Percentiles rank a stretch among this genome's conserved stretches.
Evolutionary conservation across 2,329 filamentous ascomycete species (phyloP).

Genomic region (Rachicladosporium sp.): DNA sequence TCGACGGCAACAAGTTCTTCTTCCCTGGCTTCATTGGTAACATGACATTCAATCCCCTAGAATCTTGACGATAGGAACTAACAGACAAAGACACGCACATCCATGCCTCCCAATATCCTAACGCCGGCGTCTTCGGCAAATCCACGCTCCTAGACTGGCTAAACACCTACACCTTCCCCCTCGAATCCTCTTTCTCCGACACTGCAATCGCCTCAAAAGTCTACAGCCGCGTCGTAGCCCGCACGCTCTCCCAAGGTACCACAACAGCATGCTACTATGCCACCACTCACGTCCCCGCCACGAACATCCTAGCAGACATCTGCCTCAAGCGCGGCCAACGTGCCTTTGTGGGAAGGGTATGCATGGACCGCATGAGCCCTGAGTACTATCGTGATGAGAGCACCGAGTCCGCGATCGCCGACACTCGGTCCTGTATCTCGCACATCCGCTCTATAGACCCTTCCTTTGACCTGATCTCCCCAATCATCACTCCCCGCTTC

Average conservation of each 20-base stretch:
- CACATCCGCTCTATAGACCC: conserved; percentile 60
- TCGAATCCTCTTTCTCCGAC: conserved; percentile 64
- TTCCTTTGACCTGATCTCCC: conserved; percentile 49
- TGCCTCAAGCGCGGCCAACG: conserved; percentile 72
- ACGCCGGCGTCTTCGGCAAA: conserved; percentile 85
- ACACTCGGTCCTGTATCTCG: conserved; percentile 29
- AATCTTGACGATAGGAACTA: too few relatives aligned
- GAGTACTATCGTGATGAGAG: conserved; percentile 68
- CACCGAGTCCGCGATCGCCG: conserved; percentile 46
- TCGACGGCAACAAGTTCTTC: conserved; percentile 53
- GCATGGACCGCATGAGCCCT: conserved; percentile 76
- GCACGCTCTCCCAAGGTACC: conserved; percentile 79
- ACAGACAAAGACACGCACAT: conserved; percentile 68
- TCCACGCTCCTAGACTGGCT: conserved; percentile 90
- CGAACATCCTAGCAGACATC: conserved; percentile 80
- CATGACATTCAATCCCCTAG: conserved; percentile 8
- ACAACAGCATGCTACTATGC: conserved; percentile 94
- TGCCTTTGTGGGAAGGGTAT: conserved; percentile 85
- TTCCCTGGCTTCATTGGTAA: conserved; percentile 72
- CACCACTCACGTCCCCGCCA: conserved; percentile 72
- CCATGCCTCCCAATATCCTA: conserved; percentile 90
- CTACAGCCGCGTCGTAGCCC: conserved; percentile 65
- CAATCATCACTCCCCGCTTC: conserved; percentile 65
- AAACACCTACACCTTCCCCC: conserved; percentile 84
- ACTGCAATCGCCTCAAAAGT: conserved; percentile 52